A percentile compares a stretch with the other conserved stretches of the same genome.
Conservation (phyloP, 1,284 basidiomycete species). For the Acaromyces ingoldii region DNA sequence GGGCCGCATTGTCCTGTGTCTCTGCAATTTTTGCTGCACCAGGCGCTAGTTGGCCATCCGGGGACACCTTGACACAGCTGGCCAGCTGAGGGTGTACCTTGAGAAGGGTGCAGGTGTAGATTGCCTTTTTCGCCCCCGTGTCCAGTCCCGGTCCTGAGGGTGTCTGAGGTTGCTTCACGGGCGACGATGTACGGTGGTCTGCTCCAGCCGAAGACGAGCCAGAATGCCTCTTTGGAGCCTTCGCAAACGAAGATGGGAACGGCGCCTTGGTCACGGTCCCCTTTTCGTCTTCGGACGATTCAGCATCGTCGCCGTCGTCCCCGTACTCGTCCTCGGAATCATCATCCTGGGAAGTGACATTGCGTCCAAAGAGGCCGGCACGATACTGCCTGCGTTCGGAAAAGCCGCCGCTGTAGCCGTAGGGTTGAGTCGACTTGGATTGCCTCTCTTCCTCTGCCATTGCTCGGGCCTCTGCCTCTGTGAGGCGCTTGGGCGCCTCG, state of each 20-base stretch:
- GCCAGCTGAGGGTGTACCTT: conserved; percentile 40
- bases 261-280: too few relatives aligned
- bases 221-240: too few relatives aligned
- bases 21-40: neutral
- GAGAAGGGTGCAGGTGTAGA: conserved; percentile 40
- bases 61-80: conserved; percentile 10
- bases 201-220: too few relatives aligned
- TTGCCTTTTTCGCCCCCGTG: conserved; percentile 30
- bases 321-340: conserved; percentile 37
- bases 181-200: too few relatives aligned
- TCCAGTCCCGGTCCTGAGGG: conserved; percentile 18
- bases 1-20: neutral
- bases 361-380: conserved; percentile 16
- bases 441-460: conserved; percentile 12
- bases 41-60: conserved; percentile 13
- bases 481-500: conserved; percentile 19
- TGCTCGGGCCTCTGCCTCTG: conserved; percentile 13
- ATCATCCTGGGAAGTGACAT: conserved; percentile 5
- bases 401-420: too few relatives aligned
- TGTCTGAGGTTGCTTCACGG: neutral
- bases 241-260: too few relatives aligned
- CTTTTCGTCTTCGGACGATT: too few relatives aligned
- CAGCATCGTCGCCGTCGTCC: conserved; percentile 3
- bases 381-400: too few relatives aligned
- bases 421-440: too few relatives aligned